These are phyloP conservation scores for Biancaea sappan DNA, from an alignment of 306 rosid genomes.

Conservation along the genomic window DNA sequence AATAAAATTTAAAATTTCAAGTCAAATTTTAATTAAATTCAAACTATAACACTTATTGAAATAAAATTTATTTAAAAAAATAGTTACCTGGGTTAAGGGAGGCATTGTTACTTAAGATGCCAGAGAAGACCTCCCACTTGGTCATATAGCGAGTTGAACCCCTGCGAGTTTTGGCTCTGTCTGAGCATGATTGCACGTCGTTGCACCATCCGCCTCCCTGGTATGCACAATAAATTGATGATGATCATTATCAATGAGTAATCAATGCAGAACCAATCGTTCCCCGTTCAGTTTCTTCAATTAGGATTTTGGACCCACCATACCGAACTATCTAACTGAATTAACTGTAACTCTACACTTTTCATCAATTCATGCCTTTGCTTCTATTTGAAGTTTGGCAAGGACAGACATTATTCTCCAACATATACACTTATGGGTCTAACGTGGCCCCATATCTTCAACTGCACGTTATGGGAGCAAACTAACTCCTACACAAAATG, in stretches of 20 bases:
- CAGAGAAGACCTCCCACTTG: slow-evolving; percentile 68
- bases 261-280: background rate
- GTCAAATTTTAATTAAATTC: background rate
- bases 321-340: slow-evolving; percentile 36
- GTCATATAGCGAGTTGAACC: slow-evolving; percentile 82
- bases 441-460: slow-evolving; percentile 12
- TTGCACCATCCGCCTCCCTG: slow-evolving; percentile 99
- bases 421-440: slow-evolving; percentile 22
- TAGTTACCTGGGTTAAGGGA: slow-evolving; percentile 78
- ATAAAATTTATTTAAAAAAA: background rate
- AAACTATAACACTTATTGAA: background rate
- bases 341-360: slow-evolving; percentile 10
- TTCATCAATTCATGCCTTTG: slow-evolving; percentile 32
- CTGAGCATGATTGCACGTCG: slow-evolving; percentile 69
- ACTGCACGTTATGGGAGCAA: slow-evolving; percentile 12
- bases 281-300: background rate
- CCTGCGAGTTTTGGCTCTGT: slow-evolving; percentile 71
- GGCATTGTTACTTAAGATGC: slow-evolving; percentile 79
- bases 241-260: slow-evolving; percentile 12
- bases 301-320: slow-evolving; percentile 35
- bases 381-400: slow-evolving; percentile 40
- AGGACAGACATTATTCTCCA: slow-evolving; percentile 21
- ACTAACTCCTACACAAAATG: background rate
- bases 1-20: background rate
- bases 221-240: background rate